Evolutionary conservation across 1,284 basidiomycete genomes (phyloP).

Genomic region (Golubevia pallescens): DNA sequence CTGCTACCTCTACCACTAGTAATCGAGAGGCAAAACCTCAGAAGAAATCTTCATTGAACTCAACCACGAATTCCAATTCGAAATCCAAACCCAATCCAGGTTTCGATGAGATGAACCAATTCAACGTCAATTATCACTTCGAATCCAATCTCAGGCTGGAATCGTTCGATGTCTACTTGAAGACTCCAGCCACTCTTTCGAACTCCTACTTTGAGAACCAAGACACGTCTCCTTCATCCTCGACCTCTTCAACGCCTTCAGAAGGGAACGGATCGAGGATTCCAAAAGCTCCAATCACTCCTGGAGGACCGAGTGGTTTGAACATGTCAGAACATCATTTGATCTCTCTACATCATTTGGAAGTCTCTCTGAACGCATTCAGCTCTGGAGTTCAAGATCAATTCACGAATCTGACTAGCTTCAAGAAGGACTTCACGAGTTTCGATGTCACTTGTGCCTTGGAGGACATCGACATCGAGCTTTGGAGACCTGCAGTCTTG

Average conservation of each 20-base stretch:
- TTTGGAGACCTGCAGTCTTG: conserved; percentile 36
- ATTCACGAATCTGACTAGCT: not conserved
- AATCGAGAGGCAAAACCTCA: not conserved
- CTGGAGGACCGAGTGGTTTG: not conserved
- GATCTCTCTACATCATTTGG: conserved; percentile 32
- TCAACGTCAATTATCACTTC: conserved; percentile 31
- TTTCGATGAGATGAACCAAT: conserved; percentile 19
- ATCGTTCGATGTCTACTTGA: conserved; percentile 33
- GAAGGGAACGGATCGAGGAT: not conserved
- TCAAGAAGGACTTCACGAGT: not conserved
- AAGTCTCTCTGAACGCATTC: conserved; percentile 18
- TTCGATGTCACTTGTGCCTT: conserved; percentile 28
- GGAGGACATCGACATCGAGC: conserved; percentile 44
- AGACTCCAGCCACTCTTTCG: not conserved
- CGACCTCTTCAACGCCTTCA: not conserved
- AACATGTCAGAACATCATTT: conserved; percentile 32
- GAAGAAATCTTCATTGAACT: not conserved
- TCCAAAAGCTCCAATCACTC: not conserved
- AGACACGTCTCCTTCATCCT: not conserved
- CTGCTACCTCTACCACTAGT: not conserved
- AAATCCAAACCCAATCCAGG: not conserved
- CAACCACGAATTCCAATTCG: not conserved
- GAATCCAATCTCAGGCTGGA: conserved; percentile 24
- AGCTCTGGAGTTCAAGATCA: conserved; percentile 18
- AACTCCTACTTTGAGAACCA: not conserved